These are phyloP conservation scores for Ilyonectria mors-panacis DNA, from an alignment of 2,329 filamentous ascomycete species.

Conservation along the genomic window DNA sequence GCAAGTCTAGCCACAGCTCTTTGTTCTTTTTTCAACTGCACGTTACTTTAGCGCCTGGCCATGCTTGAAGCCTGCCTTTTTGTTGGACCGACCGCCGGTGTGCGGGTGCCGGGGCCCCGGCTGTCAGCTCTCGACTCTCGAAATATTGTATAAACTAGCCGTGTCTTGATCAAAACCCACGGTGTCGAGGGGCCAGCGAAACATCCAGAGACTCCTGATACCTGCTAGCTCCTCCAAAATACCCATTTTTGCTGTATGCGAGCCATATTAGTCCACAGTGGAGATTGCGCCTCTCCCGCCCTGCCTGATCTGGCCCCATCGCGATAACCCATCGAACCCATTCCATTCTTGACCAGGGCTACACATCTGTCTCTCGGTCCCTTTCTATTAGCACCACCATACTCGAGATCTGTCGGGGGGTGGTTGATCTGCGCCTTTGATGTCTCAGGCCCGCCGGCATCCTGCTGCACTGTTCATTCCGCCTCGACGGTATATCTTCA, in stretches of 20 bases:
- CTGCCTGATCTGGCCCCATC: constrained; percentile 46
- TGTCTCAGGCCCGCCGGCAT: constrained; percentile 55
- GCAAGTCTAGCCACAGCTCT: constrained; percentile 30
- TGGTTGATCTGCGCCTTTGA: constrained; percentile 53
- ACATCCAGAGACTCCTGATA: constrained; percentile 43
- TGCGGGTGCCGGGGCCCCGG: not conserved
- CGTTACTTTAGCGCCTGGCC: constrained; percentile 23
- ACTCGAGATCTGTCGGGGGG: constrained; percentile 51
- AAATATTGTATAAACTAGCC: constrained; percentile 36
- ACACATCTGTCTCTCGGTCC: constrained; percentile 54
- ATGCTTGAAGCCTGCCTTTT: constrained; percentile 11
- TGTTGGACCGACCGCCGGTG: not conserved
- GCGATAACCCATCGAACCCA: constrained; percentile 45
- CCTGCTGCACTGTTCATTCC: constrained; percentile 55
- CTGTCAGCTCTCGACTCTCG: not conserved
- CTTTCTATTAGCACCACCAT: constrained; percentile 49
- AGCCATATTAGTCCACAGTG: constrained; percentile 45
- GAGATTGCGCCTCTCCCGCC: constrained; percentile 48
- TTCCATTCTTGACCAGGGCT: constrained; percentile 52
- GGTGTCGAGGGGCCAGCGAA: constrained; percentile 40
- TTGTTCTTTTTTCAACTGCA: constrained; percentile 33
- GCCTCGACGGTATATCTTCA: constrained; percentile 59
- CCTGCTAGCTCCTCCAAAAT: constrained; percentile 41
- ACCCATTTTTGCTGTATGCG: constrained; percentile 40
- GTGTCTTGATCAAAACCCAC: constrained; percentile 35